These are phyloP conservation scores for Zelopaecilomyces penicillatus DNA, from an alignment of 2,329 filamentous ascomycete genomes.

Conservation along the genomic window DNA sequence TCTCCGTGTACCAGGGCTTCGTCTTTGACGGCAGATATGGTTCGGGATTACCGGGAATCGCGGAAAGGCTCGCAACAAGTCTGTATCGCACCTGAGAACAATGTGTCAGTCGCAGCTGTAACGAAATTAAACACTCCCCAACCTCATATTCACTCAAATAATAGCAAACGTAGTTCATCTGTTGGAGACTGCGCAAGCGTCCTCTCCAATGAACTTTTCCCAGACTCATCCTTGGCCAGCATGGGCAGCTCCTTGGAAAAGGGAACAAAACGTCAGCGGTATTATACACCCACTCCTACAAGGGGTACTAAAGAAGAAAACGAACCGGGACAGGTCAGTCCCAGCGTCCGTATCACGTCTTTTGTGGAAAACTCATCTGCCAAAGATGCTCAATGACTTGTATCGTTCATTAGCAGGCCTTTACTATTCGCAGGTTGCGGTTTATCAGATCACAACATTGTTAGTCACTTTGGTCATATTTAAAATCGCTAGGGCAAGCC, in stretches of 20 bases:
- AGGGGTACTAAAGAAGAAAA: constrained; percentile 41
- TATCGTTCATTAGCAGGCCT: no score
- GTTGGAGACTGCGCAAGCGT: no score
- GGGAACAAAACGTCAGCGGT: constrained; percentile 36
- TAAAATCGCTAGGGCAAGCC: neutral
- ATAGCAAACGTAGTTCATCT: no score
- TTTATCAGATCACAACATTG: no score
- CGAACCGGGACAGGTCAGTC: constrained; percentile 28
- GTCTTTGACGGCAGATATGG: no score
- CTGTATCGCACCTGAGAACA: constrained; percentile 19
- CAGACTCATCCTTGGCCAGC: no score
- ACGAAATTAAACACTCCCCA: no score
- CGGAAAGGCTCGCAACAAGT: constrained; percentile 34
- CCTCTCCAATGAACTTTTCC: no score
- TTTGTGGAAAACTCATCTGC: constrained; percentile 8
- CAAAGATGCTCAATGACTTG: neutral
- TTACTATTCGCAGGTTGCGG: no score
- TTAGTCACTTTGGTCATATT: no score
- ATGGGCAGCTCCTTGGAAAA: constrained; percentile 20
- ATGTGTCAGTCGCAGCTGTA: constrained; percentile 9
- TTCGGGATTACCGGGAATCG: constrained; percentile 22
- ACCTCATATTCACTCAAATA: no score
- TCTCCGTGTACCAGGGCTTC: constrained; percentile 7
- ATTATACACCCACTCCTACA: constrained; percentile 38
- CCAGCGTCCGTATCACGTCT: constrained; percentile 15